A percentile compares a stretch with the other conserved stretches of the same genome.
These are phyloP conservation scores for Aspergillus incahuasiensis DNA, from an alignment of 495 filamentous ascomycete genomes.

Conservation along the genomic window DNA sequence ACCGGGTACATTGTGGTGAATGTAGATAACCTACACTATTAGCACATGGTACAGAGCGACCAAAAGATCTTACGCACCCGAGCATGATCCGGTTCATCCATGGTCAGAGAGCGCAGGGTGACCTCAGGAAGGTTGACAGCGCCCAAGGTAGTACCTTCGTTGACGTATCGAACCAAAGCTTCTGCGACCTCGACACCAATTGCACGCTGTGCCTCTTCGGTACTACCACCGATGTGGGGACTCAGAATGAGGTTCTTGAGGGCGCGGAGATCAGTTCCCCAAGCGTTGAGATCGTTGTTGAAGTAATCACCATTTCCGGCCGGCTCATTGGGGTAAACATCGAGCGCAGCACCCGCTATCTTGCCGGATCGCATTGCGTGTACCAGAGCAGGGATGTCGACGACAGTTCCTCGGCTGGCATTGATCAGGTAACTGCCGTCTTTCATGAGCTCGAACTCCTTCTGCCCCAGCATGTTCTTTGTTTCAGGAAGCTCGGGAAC, in stretches of 20 bases:
- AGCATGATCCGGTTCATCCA: constrained; percentile 82
- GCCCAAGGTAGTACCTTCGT: constrained; percentile 79
- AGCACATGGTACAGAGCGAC: not conserved
- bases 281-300: constrained; percentile 73
- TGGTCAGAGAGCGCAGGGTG: constrained; percentile 74
- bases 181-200: constrained; percentile 92
- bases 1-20: constrained; percentile 93
- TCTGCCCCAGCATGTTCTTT: constrained; percentile 74
- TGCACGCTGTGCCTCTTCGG: constrained; percentile 94
- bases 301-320: constrained; percentile 94
- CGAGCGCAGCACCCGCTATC: constrained; percentile 88
- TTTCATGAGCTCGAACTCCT: constrained; percentile 85
- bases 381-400: constrained; percentile 90
- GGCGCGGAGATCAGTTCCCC: constrained; percentile 78
- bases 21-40: constrained; percentile 68
- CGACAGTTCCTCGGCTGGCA: constrained; percentile 85
- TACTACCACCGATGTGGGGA: constrained; percentile 95
- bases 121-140: constrained; percentile 97
- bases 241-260: constrained; percentile 93
- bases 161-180: constrained; percentile 86
- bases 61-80: constrained; percentile 62
- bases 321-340: constrained; percentile 94
- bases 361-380: constrained; percentile 83
- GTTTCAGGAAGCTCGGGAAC: constrained; percentile 93
- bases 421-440: constrained; percentile 91